Evolutionary conservation across 2,329 filamentous ascomycete genomes (phyloP).

Genomic region (Alternaria panax): DNA sequence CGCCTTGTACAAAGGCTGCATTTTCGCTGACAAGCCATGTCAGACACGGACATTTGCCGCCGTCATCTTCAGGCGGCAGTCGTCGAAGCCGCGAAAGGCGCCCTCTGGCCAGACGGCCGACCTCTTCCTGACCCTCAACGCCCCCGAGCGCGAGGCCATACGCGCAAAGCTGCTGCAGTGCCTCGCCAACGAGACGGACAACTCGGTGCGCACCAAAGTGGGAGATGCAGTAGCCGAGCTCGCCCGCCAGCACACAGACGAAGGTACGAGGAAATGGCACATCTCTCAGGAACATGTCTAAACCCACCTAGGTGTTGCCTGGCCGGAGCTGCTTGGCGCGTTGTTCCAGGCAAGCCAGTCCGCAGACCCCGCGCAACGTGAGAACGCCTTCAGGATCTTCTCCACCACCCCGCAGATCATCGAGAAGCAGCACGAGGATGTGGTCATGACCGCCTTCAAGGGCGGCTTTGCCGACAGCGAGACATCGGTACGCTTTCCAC

Average conservation of each 20-base stretch:
- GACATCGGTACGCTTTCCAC: slow-evolving; percentile 65
- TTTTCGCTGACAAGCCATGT: slow-evolving; percentile 9
- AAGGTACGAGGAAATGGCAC: slow-evolving; percentile 65
- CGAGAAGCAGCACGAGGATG: slow-evolving; percentile 91
- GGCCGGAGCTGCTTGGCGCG: slow-evolving; percentile 85
- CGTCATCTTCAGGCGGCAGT: slow-evolving; percentile 92
- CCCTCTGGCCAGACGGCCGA: slow-evolving; percentile 73
- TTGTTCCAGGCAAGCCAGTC: slow-evolving; percentile 93
- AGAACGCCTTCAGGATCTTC: slow-evolving; percentile 94
- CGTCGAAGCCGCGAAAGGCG: slow-evolving; percentile 85
- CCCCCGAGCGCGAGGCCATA: slow-evolving; percentile 78
- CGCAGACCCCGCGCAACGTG: slow-evolving; percentile 80
- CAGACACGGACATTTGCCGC: slow-evolving; percentile 90
- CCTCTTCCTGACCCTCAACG: slow-evolving; percentile 80
- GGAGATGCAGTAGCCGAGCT: slow-evolving; percentile 97
- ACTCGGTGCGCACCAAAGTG: slow-evolving; percentile 88
- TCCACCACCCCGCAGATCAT: slow-evolving; percentile 94
- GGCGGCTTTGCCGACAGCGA: slow-evolving; percentile 91
- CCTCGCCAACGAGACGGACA: slow-evolving; percentile 74
- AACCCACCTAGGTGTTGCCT: slow-evolving; percentile 71
- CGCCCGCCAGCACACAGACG: slow-evolving; percentile 92
- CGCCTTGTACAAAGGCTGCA: neutral
- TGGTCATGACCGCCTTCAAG: slow-evolving; percentile 86
- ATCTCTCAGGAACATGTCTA: slow-evolving; percentile 2
- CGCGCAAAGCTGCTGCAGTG: slow-evolving; percentile 83